Conservation (phyloP, 257 asterid genomes). For the Galeopsis tetrahit region DNA sequence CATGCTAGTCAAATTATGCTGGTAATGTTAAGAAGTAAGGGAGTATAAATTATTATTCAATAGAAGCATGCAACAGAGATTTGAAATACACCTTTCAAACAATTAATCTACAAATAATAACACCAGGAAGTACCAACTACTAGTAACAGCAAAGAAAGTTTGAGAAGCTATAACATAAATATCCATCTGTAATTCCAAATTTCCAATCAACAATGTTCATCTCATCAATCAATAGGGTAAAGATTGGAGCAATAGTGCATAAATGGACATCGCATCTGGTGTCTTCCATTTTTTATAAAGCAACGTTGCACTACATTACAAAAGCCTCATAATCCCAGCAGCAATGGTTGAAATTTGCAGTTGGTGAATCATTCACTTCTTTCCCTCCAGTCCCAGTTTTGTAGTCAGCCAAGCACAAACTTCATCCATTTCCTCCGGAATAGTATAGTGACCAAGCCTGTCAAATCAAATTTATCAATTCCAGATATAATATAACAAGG, state of each 20-base stretch:
- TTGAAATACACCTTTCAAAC: too few species aligned
- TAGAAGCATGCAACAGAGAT: too few species aligned
- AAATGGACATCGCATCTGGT: neutral
- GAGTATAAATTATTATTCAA: too few species aligned
- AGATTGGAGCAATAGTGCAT: neutral
- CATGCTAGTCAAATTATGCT: too few species aligned
- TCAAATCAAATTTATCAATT: conserved; percentile 19
- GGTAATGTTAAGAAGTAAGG: too few species aligned
- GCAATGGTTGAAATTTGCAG: conserved; percentile 6
- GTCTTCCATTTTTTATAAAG: conserved; percentile 3
- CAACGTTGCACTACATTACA: conserved; percentile 15
- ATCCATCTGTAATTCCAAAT: conserved; percentile 17
- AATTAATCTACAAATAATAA: too few species aligned
- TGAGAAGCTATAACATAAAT: neutral
- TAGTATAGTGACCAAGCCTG: conserved; percentile 87
- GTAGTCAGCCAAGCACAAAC: conserved; percentile 73
- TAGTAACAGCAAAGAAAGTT: conserved; percentile 12
- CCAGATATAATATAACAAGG: neutral
- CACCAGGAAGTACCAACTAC: too few species aligned
- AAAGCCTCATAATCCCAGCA: conserved; percentile 8
- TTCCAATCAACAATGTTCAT: conserved; percentile 20
- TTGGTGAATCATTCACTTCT: conserved; percentile 28
- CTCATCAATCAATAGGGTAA: conserved; percentile 3
- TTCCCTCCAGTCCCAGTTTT: conserved; percentile 69
- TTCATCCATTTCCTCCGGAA: conserved; percentile 82